Percentiles rank a stretch among this genome's conserved stretches.
Evolutionary conservation across 768 basidiomycete species (phyloP).

Genomic region (Auriculariales sp.): DNA sequence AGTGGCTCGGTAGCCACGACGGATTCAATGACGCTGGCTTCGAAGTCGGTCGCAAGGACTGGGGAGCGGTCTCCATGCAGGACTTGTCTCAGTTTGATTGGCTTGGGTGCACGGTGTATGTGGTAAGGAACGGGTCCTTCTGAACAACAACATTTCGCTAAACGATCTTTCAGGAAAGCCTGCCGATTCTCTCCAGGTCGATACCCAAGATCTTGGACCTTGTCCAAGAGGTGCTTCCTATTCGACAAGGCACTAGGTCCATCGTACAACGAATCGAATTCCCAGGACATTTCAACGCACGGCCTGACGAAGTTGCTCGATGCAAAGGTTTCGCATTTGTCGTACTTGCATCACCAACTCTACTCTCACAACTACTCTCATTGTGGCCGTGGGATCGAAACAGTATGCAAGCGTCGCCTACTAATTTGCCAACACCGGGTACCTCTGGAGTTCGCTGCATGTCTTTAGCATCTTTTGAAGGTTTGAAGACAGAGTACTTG

Average conservation of each 20-base stretch:
- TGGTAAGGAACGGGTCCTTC: constrained; percentile 29
- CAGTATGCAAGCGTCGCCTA: not conserved
- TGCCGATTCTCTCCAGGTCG: no score
- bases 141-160: not conserved
- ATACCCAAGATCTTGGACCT: constrained; percentile 38
- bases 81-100: constrained; percentile 31
- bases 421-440: constrained; percentile 3
- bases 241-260: not conserved
- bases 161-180: constrained; percentile 40
- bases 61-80: constrained; percentile 17
- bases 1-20: constrained; percentile 11
- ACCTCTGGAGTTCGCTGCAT: constrained; percentile 48
- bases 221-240: constrained; percentile 24
- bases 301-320: constrained; percentile 34
- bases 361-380: constrained; percentile 27
- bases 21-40: constrained; percentile 35
- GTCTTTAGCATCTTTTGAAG: constrained; percentile 46
- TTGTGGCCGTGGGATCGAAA: constrained; percentile 49
- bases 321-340: constrained; percentile 70
- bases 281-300: constrained; percentile 51
- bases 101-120: constrained; percentile 50
- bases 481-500: constrained; percentile 56
- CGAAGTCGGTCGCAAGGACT: constrained; percentile 45
- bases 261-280: constrained; percentile 40
- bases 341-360: constrained; percentile 27